Evolutionary conservation across 257 asterid genomes (phyloP), one percentile per base, ranked within the genome.

Genomic region (Petunia axillaris): DNA sequence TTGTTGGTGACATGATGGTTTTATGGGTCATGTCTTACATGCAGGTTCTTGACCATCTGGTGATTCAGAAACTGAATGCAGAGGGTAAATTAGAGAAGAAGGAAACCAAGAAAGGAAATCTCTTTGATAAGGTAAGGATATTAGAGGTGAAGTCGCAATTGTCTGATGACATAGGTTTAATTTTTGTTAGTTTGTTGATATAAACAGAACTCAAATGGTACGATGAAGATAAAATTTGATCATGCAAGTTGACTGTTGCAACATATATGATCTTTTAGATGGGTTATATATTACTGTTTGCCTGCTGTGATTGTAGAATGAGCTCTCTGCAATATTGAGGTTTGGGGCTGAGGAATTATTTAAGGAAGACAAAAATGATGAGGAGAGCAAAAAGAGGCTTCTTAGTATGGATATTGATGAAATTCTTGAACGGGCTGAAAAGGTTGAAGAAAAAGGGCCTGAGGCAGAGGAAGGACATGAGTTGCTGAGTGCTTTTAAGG

Each of bases 341-440:
- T 96, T 96, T 89, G 99, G 99, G 81, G 99, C 99, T 14, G 99
- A 96, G 87, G 99, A 96, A 82, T 88, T 96, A 53, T 96, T 96
- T 64, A 94, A 94, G 88, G 99, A 96, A 84, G 98, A 96, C 43
- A 89, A 86, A 78, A 93, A 93, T 85, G 99, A 94, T 0, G 99
- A 96, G 85, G 99, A 96, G 84, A 94, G 93, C 90, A 96, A 96
- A 88, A 94, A 89, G 82, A 89, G 91, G 90, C 97, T 96, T 85
- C 94, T 96, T 48, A 90, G 95, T 85, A 88, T 96, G 97, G 95
- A 93, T 83, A 94, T 96, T 83, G 98, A 96, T 85, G 99, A 96
- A 87, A 94, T 96, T 86, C 99, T 96, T 85, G 99, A 96, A 82
- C 91, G 98, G 84, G 99, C 99, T 60, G 99, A 96, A 86, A 96